Conservation (phyloP, 352 stramenopile genomes). For the Thalassiosira sp. region DNA sequence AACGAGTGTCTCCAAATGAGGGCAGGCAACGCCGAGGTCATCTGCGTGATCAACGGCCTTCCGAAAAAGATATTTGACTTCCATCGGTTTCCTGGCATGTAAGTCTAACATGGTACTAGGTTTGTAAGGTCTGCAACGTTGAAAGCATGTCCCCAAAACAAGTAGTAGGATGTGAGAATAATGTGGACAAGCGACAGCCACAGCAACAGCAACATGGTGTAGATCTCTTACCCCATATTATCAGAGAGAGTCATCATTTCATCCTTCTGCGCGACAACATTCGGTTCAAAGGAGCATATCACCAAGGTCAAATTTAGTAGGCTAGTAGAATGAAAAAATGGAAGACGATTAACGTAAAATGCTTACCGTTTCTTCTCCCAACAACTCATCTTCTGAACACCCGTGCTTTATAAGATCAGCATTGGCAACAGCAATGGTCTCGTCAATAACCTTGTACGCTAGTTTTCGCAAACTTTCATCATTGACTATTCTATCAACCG, state of each 20-base stretch:
- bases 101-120: slow-evolving; percentile 80
- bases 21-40: slow-evolving; percentile 49
- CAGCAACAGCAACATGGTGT: too few species aligned
- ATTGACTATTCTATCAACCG: slow-evolving; percentile 74
- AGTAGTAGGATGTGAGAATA: not conserved
- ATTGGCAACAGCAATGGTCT: slow-evolving; percentile 75
- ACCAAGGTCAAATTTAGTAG: not conserved
- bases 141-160: not conserved
- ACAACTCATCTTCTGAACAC: slow-evolving; percentile 33
- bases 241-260: slow-evolving; percentile 74
- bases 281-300: not conserved
- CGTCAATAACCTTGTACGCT: slow-evolving; percentile 71
- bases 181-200: not conserved
- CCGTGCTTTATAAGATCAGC: slow-evolving; percentile 62
- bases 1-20: slow-evolving; percentile 67
- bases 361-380: slow-evolving; percentile 56
- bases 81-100: slow-evolving; percentile 67
- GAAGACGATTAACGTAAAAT: not conserved
- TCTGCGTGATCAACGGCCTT: slow-evolving; percentile 62
- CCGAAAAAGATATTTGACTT: slow-evolving; percentile 79
- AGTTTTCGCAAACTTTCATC: slow-evolving; percentile 69
- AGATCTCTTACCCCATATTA: slow-evolving; percentile 54
- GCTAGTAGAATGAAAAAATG: not conserved
- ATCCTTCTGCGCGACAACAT: slow-evolving; percentile 26
- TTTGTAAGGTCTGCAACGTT: slow-evolving; percentile 57